Evolutionary conservation across 2,329 filamentous ascomycete species (phyloP).

Genomic region (Colletotrichum falcatum): DNA sequence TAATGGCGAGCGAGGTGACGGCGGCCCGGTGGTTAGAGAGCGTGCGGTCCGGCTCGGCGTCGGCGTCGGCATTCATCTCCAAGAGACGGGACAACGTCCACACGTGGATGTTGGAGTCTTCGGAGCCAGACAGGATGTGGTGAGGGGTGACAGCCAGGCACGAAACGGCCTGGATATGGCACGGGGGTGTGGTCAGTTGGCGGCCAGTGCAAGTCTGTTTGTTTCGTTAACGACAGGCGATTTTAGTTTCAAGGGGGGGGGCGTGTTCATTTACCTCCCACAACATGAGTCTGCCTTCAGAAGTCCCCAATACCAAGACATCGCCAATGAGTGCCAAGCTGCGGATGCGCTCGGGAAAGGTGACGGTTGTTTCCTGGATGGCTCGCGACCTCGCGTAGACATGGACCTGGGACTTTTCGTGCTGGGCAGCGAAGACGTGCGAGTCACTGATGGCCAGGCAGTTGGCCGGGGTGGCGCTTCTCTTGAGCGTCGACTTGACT

Average conservation of each 20-base stretch:
- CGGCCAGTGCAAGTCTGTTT: slow-evolving; percentile 78
- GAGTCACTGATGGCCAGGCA: slow-evolving; percentile 83
- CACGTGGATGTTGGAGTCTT: slow-evolving; percentile 91
- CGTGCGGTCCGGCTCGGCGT: slow-evolving; percentile 78
- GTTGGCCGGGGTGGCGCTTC: slow-evolving; percentile 84
- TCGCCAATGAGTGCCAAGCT: slow-evolving; percentile 79
- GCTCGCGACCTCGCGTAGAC: slow-evolving; percentile 88
- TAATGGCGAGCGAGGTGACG: slow-evolving; percentile 73
- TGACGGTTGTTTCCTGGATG: slow-evolving; percentile 88
- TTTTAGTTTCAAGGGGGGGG: slow-evolving; percentile 15
- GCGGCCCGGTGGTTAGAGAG: slow-evolving; percentile 82
- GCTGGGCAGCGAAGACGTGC: slow-evolving; percentile 92
- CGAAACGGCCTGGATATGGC: slow-evolving; percentile 85
- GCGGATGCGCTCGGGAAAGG: slow-evolving; percentile 88
- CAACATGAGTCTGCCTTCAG: slow-evolving; percentile 85
- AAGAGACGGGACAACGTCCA: slow-evolving; percentile 87
- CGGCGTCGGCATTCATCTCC: slow-evolving; percentile 64
- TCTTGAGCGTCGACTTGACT: slow-evolving; percentile 88
- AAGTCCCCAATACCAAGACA: slow-evolving; percentile 83
- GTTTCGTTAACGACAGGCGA: slow-evolving; percentile 42
- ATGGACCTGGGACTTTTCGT: slow-evolving; percentile 91
- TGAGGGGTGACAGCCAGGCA: slow-evolving; percentile 78
- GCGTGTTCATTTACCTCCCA: slow-evolving; percentile 79
- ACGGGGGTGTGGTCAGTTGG: slow-evolving; percentile 79
- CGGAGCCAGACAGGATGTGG: slow-evolving; percentile 81